phyloP scores from a whole-genome alignment of 352 stramenopile genomes.

The Globisporangium camurandrum region DNA sequence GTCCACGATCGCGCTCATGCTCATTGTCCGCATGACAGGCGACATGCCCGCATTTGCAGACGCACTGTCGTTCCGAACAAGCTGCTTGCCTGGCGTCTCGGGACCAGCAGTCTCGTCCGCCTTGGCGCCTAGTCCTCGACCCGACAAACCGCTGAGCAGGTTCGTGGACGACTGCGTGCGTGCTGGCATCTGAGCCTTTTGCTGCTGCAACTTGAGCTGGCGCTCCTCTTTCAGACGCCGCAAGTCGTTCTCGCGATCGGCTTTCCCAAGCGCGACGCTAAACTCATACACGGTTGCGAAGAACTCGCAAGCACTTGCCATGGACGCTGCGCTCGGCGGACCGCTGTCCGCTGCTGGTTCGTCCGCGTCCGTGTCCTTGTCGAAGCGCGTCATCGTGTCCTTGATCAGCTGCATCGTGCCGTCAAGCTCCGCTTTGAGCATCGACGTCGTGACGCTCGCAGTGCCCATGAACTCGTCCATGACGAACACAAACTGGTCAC shows the following conservation, averaged over 20 bases:
- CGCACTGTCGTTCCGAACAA: background rate
- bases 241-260: conserved; percentile 68
- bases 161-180: conserved; percentile 23
- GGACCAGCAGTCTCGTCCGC: conserved; percentile 13
- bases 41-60: conserved; percentile 11
- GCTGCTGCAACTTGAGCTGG: conserved; percentile 43
- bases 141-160: conserved; percentile 13
- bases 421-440: conserved; percentile 44
- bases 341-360: conserved; percentile 4
- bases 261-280: conserved; percentile 65
- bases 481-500: conserved; percentile 50
- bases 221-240: conserved; percentile 64
- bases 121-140: conserved; percentile 3
- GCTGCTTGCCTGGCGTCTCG: conserved; percentile 19
- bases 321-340: conserved; percentile 18
- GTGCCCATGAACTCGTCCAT: conserved; percentile 60
- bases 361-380: conserved; percentile 32
- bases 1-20: conserved; percentile 22
- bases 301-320: conserved; percentile 47
- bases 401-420: conserved; percentile 35
- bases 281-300: conserved; percentile 75
- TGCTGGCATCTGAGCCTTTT: conserved; percentile 26
- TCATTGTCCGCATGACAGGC: conserved; percentile 19
- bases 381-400: conserved; percentile 58
- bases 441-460: conserved; percentile 18